phyloP scores from a whole-genome alignment of 208 protist genomes.

The Wallacemonas sp. region DNA sequence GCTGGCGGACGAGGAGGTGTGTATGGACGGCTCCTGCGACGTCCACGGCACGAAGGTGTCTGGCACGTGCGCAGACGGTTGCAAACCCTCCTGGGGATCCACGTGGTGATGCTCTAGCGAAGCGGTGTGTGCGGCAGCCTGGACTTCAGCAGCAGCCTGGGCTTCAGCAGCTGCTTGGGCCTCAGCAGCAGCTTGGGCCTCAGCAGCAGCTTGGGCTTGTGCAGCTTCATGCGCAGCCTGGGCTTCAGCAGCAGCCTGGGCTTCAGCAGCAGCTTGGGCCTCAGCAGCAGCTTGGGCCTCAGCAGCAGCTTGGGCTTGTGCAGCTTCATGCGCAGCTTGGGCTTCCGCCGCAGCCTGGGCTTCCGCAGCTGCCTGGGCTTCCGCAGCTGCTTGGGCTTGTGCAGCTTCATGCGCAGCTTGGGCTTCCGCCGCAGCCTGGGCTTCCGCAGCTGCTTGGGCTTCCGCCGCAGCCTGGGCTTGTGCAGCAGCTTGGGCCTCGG shows the following conservation, averaged over 20 bases:
- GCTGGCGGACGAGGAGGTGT: no score
- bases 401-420: no score
- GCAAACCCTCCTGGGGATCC: no score
- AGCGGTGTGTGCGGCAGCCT: no score
- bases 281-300: no score
- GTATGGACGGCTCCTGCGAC: no score
- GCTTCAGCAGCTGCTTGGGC: neutral
- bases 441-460: neutral
- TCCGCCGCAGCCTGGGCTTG: neutral
- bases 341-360: neutral
- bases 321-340: neutral
- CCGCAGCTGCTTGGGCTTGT: neutral
- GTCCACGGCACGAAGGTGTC: no score
- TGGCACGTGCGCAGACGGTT: no score
- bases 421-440: no score
- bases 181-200: conserved; percentile 3
- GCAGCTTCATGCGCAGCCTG: conserved; percentile 11
- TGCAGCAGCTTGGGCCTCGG: conserved; percentile 1
- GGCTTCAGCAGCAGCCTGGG: neutral
- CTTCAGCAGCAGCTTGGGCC: neutral
- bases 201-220: neutral
- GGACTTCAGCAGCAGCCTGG: neutral
- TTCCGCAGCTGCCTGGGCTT: no score
- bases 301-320: neutral
- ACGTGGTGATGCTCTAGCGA: neutral